Conservation (phyloP, 2,329 filamentous ascomycete genomes). For the Leptodontidium sp. region DNA sequence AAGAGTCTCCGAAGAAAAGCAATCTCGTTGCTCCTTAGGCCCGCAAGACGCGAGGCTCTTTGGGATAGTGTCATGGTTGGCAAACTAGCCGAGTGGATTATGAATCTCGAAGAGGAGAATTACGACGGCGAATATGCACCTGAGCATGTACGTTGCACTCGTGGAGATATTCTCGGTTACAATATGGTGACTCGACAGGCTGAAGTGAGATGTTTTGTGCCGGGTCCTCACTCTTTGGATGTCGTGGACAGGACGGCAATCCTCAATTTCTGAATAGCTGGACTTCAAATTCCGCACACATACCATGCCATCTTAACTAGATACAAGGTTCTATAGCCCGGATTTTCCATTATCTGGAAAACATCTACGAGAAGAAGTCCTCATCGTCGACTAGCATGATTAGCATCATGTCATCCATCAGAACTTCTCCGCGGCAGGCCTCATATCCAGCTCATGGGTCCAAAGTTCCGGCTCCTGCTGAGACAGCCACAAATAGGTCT, state of each 20-base stretch:
- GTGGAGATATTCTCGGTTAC: slow-evolving; percentile 15
- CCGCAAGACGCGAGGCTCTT: slow-evolving; percentile 21
- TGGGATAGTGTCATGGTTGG: slow-evolving; percentile 26
- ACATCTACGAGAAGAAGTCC: neutral
- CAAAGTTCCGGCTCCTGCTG: slow-evolving; percentile 55
- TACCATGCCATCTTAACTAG: too few relatives aligned
- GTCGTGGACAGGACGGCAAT: neutral
- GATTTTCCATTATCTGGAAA: too few relatives aligned
- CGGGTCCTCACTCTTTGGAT: neutral
- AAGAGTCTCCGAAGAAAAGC: slow-evolving; percentile 20
- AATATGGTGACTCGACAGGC: slow-evolving; percentile 10
- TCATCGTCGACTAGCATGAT: neutral
- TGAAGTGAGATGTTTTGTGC: slow-evolving; percentile 14
- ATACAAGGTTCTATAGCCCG: too few relatives aligned
- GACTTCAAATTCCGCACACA: too few relatives aligned
- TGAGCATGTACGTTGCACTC: slow-evolving; percentile 7
- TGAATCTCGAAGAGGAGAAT: slow-evolving; percentile 25
- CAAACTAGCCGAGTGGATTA: slow-evolving; percentile 26
- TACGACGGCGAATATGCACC: slow-evolving; percentile 19
- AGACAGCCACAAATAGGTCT: slow-evolving; percentile 61
- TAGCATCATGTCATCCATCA: slow-evolving; percentile 6
- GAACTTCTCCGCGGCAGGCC: slow-evolving; percentile 58
- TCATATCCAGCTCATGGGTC: slow-evolving; percentile 61
- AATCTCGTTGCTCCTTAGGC: slow-evolving; percentile 10
- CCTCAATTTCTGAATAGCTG: neutral